These are phyloP conservation scores for Jasminum sambac DNA, from an alignment of 257 asterid species.

Conservation along the genomic window DNA sequence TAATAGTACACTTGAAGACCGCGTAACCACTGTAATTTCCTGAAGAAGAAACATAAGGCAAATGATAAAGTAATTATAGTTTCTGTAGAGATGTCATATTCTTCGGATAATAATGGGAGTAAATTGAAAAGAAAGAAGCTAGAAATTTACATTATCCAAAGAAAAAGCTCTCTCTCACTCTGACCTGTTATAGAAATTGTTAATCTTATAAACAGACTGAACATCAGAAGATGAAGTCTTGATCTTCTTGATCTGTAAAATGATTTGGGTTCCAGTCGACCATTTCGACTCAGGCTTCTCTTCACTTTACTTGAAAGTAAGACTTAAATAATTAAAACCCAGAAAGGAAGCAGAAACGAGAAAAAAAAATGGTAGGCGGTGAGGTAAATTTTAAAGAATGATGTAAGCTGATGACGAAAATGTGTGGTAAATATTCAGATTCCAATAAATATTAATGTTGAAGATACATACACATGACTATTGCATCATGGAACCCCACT, in stretches of 20 bases:
- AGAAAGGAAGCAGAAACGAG: background rate
- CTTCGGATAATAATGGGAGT: background rate
- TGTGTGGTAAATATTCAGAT: conserved; percentile 60
- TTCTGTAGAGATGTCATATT: background rate
- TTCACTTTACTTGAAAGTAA: background rate
- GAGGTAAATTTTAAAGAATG: conserved; percentile 1
- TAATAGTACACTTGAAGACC: background rate
- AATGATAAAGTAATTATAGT: background rate
- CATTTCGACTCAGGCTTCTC: background rate
- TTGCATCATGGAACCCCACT: conserved; percentile 66
- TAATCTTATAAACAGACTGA: background rate
- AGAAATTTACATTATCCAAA: background rate
- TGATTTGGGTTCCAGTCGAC: background rate
- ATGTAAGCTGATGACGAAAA: conserved; percentile 41
- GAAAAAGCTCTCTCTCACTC: background rate
- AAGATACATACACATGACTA: conserved; percentile 70
- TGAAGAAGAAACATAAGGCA: background rate
- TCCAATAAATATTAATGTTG: conserved; percentile 64
- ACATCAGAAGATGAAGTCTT: background rate
- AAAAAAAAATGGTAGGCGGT: background rate
- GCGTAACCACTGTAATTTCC: background rate
- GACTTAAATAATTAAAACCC: background rate
- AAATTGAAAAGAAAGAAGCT: background rate
- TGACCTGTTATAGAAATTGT: background rate
- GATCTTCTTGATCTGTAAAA: background rate